Conservation (phyloP, 495 filamentous ascomycete species). For the Neurospora sp. region DNA sequence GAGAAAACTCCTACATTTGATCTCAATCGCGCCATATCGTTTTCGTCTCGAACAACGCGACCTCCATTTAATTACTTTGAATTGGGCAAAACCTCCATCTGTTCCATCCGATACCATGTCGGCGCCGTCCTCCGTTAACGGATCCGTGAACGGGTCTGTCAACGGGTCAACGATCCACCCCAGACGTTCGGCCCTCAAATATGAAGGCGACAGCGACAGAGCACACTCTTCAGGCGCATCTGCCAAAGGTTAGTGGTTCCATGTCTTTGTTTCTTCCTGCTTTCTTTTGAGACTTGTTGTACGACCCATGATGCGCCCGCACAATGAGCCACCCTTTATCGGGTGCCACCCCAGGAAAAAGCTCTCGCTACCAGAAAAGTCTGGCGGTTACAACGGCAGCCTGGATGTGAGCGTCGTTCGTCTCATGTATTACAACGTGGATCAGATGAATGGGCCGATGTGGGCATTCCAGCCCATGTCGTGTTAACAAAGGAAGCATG, state of each 20-base stretch:
- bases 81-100: not conserved
- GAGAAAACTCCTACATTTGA: not conserved
- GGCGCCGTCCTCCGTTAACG: constrained; percentile 11
- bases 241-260: constrained; percentile 28
- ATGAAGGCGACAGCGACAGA: constrained; percentile 30
- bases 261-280: not conserved
- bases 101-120: constrained; percentile 10
- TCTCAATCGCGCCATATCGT: not conserved
- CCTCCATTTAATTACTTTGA: not conserved
- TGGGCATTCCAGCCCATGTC: not conserved
- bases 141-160: not conserved
- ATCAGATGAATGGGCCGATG: not conserved
- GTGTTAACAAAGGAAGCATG: not conserved
- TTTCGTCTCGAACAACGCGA: not conserved
- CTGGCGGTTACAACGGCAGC: not conserved
- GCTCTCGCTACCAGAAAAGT: not conserved
- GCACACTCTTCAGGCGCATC: constrained; percentile 23
- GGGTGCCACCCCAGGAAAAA: not conserved
- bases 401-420: not conserved
- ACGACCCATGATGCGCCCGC: not conserved
- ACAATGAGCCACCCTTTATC: not conserved
- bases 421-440: not conserved
- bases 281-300: not conserved
- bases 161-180: constrained; percentile 12
- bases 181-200: constrained; percentile 34